These are phyloP conservation scores for Xylaria sp. DNA, from an alignment of 2,329 filamentous ascomycete species.

Conservation along the genomic window DNA sequence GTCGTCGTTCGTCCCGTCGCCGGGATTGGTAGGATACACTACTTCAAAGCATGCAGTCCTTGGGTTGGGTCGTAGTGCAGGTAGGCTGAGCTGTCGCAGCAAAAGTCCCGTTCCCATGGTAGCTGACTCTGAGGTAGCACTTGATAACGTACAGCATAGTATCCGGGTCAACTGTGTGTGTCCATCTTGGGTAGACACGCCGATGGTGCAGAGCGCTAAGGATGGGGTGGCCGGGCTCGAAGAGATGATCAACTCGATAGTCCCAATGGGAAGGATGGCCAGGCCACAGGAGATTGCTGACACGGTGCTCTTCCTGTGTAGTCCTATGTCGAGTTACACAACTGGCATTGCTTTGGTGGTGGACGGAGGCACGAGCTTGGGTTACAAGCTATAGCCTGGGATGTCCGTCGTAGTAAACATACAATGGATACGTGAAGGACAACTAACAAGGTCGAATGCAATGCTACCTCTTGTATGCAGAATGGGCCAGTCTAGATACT, in stretches of 20 bases:
- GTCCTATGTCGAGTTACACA: constrained; percentile 7
- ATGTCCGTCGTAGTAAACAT: no score
- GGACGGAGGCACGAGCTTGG: constrained; percentile 12
- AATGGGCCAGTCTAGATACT: no score
- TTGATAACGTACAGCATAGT: background rate
- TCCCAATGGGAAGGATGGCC: constrained; percentile 10
- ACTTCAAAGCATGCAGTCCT: constrained; percentile 42
- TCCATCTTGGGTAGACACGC: constrained; percentile 39
- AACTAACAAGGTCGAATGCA: background rate
- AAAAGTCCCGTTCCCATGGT: background rate
- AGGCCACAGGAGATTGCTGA: constrained; percentile 12
- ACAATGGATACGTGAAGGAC: no score
- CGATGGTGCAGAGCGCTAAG: constrained; percentile 16
- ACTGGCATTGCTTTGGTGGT: constrained; percentile 6
- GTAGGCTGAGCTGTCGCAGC: constrained; percentile 10
- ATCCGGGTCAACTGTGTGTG: constrained; percentile 42
- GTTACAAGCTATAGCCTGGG: no score
- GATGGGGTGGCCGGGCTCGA: background rate
- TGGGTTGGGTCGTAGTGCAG: constrained; percentile 32
- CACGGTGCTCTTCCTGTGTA: constrained; percentile 7
- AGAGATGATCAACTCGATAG: background rate
- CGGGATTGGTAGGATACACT: constrained; percentile 30
- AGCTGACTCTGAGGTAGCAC: background rate
- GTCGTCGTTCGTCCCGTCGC: constrained; percentile 11
- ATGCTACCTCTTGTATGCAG: no score